phyloP scores from a whole-genome alignment of 1,139 yeast genomes.

The Debaryomycetaceae sp. region DNA sequence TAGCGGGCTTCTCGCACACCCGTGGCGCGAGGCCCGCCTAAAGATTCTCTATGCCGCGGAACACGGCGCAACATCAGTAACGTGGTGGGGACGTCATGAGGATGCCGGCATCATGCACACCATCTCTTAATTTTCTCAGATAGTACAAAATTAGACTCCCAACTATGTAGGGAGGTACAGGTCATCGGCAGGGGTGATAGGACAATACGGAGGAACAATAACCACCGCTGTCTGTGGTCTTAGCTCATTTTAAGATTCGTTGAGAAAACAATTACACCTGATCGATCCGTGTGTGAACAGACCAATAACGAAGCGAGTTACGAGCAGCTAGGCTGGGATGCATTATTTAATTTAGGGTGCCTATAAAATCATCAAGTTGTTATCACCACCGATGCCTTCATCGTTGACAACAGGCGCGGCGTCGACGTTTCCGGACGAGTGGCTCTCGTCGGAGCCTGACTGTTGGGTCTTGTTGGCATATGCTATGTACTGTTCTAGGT shows the following conservation, averaged over 20 bases:
- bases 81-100: too few species aligned
- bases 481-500: conserved; percentile 16
- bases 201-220: neutral
- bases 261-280: too few species aligned
- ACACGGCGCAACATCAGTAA: too few species aligned
- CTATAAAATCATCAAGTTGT: conserved; percentile 8
- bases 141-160: neutral
- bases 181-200: neutral
- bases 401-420: conserved; percentile 8
- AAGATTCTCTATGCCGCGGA: too few species aligned
- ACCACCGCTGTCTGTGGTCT: neutral
- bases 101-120: too few species aligned
- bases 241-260: too few species aligned
- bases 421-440: conserved; percentile 2
- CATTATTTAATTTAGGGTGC: neutral
- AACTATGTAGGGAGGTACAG: neutral
- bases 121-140: neutral
- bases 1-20: too few species aligned
- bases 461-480: conserved; percentile 6
- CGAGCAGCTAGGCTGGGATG: neutral
- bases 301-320: neutral
- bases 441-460: conserved; percentile 3
- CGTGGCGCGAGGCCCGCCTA: too few species aligned
- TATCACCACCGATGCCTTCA: conserved; percentile 15
- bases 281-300: too few species aligned